Conservation (phyloP, 176 grass and related monocot genomes). For the Oryza brachyantha region DNA sequence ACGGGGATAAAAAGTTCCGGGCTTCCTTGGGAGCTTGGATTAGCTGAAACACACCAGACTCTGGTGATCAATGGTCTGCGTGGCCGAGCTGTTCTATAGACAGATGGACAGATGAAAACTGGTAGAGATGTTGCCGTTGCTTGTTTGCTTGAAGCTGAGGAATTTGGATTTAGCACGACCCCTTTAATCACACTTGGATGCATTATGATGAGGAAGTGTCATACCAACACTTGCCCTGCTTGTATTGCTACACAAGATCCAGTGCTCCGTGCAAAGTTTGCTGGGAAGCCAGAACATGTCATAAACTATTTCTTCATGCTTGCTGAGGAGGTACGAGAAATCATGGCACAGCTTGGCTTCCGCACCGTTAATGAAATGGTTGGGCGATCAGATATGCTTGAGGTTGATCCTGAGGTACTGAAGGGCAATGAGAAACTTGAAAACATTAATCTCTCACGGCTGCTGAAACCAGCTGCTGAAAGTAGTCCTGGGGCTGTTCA, state of each 20-base stretch:
- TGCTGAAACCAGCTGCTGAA: constrained; percentile 55
- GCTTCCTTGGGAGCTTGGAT: constrained; percentile 73
- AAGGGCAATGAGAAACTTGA: constrained; percentile 44
- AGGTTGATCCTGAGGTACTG: constrained; percentile 43
- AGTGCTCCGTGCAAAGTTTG: constrained; percentile 58
- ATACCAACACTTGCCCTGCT: constrained; percentile 66
- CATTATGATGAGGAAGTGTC: constrained; percentile 75
- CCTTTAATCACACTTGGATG: constrained; percentile 61
- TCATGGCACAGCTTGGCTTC: constrained; percentile 61
- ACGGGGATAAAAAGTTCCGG: constrained; percentile 76
- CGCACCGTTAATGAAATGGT: constrained; percentile 58
- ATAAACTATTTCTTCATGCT: constrained; percentile 72
- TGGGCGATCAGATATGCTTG: constrained; percentile 64
- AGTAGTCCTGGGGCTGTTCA: constrained; percentile 39
- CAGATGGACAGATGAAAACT: constrained; percentile 64
- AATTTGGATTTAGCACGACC: constrained; percentile 70
- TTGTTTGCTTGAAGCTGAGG: constrained; percentile 66
- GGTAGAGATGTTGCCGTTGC: constrained; percentile 69
- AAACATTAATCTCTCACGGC: constrained; percentile 57
- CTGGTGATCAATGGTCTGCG: constrained; percentile 58
- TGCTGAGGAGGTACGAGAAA: constrained; percentile 61
- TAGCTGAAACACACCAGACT: constrained; percentile 70
- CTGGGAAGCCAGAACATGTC: constrained; percentile 65
- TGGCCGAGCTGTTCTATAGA: constrained; percentile 51
- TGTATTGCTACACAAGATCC: constrained; percentile 75